phyloP scores from a whole-genome alignment of 2,329 filamentous ascomycete species.

The Byssothecium circinans region DNA sequence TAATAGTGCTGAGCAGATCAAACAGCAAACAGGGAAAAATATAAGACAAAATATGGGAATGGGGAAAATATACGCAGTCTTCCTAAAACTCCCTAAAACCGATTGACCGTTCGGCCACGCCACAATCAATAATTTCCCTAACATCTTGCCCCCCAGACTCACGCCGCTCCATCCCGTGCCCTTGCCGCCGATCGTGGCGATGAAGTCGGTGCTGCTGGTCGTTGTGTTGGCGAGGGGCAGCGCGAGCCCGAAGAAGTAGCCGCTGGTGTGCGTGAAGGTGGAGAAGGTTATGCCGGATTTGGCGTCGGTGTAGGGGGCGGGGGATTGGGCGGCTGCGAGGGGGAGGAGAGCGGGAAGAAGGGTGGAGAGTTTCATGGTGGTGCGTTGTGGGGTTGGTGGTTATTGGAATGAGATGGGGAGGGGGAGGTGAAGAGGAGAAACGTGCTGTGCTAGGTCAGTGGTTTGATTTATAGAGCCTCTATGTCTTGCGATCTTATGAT shows the following conservation, averaged over 20 bases:
- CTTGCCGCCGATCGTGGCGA: slow-evolving; percentile 55
- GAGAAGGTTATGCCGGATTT: slow-evolving; percentile 34
- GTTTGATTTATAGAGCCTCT: too few relatives aligned
- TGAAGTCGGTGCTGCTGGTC: slow-evolving; percentile 52
- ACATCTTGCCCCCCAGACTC: slow-evolving; percentile 53
- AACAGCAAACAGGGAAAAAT: too few relatives aligned
- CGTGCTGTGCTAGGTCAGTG: too few relatives aligned
- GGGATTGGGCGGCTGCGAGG: slow-evolving; percentile 20
- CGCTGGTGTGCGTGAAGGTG: slow-evolving; percentile 27
- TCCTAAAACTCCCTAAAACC: slow-evolving; percentile 50
- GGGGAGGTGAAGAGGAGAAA: too few relatives aligned
- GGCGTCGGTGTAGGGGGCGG: slow-evolving; percentile 28
- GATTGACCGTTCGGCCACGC: slow-evolving; percentile 54
- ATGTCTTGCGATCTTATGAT: too few relatives aligned
- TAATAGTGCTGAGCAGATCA: too few relatives aligned
- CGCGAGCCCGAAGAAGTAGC: slow-evolving; percentile 54
- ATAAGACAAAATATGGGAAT: neutral
- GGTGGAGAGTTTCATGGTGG: slow-evolving; percentile 24
- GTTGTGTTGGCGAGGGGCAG: slow-evolving; percentile 42
- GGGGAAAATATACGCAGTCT: slow-evolving; percentile 34
- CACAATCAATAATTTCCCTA: slow-evolving; percentile 51
- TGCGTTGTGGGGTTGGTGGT: slow-evolving; percentile 5
- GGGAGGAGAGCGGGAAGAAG: slow-evolving; percentile 13
- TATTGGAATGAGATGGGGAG: too few relatives aligned
- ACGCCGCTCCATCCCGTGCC: slow-evolving; percentile 54